These are phyloP conservation scores for Citrus reticulata DNA, from an alignment of 345 rosid species.

Conservation along the genomic window DNA sequence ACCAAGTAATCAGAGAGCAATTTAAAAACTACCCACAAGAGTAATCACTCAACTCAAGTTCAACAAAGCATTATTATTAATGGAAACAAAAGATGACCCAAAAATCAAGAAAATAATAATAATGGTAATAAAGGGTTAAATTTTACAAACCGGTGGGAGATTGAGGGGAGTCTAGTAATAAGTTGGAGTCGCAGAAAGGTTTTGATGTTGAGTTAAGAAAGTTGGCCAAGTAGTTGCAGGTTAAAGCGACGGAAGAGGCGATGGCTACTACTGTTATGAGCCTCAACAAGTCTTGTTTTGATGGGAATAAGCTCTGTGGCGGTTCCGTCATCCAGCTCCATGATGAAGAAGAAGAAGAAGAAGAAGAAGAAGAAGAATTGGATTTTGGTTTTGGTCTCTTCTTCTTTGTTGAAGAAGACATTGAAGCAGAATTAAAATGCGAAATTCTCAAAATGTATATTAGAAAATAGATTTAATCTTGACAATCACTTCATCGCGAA, in stretches of 20 bases:
- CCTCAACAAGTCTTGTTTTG: conserved; percentile 51
- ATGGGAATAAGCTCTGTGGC: conserved; percentile 63
- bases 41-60: too few relatives aligned
- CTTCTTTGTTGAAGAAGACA: conserved; percentile 30
- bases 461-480: background rate
- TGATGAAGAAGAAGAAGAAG: conserved; percentile 17
- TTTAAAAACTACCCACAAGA: background rate
- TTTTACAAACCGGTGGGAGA: conserved; percentile 41
- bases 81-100: background rate
- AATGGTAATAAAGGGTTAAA: background rate
- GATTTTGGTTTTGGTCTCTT: conserved; percentile 41
- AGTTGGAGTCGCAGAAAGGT: conserved; percentile 57
- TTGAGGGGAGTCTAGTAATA: conserved; percentile 27
- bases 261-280: conserved; percentile 50
- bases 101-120: background rate
- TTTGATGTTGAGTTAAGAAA: conserved; percentile 35
- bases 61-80: too few relatives aligned
- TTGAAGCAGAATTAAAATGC: background rate
- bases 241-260: conserved; percentile 60
- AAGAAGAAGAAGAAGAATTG: conserved; percentile 18
- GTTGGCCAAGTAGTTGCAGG: conserved; percentile 50
- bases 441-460: background rate
- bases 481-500: background rate
- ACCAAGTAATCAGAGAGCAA: background rate
- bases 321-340: conserved; percentile 45